Conservation (phyloP, 2,329 filamentous ascomycete genomes). For the Chaetomiaceae sp. region DNA sequence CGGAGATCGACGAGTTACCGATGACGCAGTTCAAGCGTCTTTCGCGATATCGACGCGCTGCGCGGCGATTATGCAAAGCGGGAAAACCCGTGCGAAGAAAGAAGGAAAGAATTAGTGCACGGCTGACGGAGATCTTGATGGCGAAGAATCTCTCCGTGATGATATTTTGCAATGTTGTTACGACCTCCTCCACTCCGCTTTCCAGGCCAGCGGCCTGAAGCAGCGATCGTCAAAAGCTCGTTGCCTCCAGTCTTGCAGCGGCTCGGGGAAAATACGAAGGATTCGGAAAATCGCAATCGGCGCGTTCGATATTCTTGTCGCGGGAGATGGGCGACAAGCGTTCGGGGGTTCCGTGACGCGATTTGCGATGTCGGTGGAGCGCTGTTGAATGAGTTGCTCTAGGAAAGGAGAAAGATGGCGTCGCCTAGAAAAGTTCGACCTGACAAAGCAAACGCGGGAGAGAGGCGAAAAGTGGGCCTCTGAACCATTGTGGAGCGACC, state of each 20-base stretch:
- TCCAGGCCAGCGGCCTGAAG: slow-evolving; percentile 39
- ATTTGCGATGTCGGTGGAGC: slow-evolving; percentile 44
- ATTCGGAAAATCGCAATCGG: slow-evolving; percentile 37
- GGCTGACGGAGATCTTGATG: slow-evolving; percentile 14
- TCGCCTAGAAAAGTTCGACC: slow-evolving; percentile 28
- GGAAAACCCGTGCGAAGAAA: slow-evolving; percentile 4
- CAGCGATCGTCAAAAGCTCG: slow-evolving; percentile 31
- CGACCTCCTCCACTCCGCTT: slow-evolving; percentile 29
- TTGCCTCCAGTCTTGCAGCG: slow-evolving; percentile 43
- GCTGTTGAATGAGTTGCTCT: slow-evolving; percentile 36
- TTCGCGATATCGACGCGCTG: slow-evolving; percentile 16
- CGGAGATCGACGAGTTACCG: neutral
- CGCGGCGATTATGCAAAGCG: neutral
- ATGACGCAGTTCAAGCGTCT: slow-evolving; percentile 10
- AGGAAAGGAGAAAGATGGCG: slow-evolving; percentile 24
- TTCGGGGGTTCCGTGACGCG: slow-evolving; percentile 50
- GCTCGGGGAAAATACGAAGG: slow-evolving; percentile 32
- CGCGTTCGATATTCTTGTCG: slow-evolving; percentile 35
- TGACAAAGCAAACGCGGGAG: slow-evolving; percentile 21
- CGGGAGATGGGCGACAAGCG: slow-evolving; percentile 31
- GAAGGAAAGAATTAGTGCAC: slow-evolving; percentile 11
- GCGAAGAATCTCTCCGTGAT: slow-evolving; percentile 14
- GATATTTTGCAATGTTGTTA: slow-evolving; percentile 18
- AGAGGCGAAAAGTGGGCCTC: slow-evolving; percentile 20
- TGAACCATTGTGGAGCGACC: slow-evolving; percentile 17